A percentile compares a stretch with the other conserved stretches of the same genome.
These are phyloP conservation scores for Hyphopichia wangnamkhiaoensis DNA, from an alignment of 1,139 yeast genomes.

Conservation along the genomic window DNA sequence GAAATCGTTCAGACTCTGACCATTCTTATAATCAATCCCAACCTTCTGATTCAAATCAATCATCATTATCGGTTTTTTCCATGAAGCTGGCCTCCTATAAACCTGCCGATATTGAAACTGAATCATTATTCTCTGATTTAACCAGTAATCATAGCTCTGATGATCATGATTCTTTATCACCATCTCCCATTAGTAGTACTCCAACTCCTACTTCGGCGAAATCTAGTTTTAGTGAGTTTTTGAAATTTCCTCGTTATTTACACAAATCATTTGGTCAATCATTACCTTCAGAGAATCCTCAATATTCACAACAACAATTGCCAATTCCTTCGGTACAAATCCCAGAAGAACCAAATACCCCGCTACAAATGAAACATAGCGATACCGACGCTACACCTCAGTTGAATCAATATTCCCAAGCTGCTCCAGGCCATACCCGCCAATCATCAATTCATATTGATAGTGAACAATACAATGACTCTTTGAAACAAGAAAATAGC, in stretches of 20 bases:
- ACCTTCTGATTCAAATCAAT: conserved; percentile 7
- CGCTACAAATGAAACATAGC: background rate
- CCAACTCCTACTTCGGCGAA: background rate
- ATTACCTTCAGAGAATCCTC: conserved; percentile 4
- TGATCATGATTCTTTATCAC: conserved; percentile 1
- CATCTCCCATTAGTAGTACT: background rate
- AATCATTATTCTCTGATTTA: conserved; percentile 17
- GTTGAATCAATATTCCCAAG: conserved; percentile 5
- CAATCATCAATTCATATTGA: background rate
- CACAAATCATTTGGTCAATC: background rate
- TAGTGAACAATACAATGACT: conserved; percentile 8
- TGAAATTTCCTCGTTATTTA: conserved; percentile 7
- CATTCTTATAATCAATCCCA: conserved; percentile 8
- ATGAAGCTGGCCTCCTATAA: conserved; percentile 2
- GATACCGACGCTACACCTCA: conserved; percentile 2
- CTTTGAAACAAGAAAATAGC: conserved; percentile 25
- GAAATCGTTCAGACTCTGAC: conserved; percentile 21
- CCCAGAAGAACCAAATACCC: conserved; percentile 5
- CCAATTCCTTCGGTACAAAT: background rate
- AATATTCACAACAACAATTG: conserved; percentile 3
- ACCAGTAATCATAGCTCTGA: conserved; percentile 11
- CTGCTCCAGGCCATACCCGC: background rate
- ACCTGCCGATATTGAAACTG: conserved; percentile 13
- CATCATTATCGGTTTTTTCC: conserved; percentile 14
- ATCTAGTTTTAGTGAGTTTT: conserved; percentile 4